These are phyloP conservation scores for Trichoderma gracile DNA, from an alignment of 2,329 filamentous ascomycete species.

Conservation along the genomic window DNA sequence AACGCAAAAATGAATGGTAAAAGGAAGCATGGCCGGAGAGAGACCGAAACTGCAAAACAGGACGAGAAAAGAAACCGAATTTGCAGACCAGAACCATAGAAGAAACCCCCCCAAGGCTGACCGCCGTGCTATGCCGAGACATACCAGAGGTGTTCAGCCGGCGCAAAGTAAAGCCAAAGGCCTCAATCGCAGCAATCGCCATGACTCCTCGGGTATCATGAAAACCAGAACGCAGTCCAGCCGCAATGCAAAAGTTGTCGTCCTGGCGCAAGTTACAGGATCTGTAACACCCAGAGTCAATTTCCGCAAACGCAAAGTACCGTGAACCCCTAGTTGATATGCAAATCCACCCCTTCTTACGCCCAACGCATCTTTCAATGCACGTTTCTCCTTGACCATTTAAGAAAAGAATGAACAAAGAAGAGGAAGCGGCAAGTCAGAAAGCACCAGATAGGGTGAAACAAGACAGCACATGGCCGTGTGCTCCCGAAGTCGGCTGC, in stretches of 20 bases:
- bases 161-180: no score
- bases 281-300: conserved; percentile 30
- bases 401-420: background rate
- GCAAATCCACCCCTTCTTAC: conserved; percentile 26
- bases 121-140: no score
- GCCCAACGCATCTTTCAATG: conserved; percentile 25
- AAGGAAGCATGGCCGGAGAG: background rate
- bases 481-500: background rate
- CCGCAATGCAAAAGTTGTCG: conserved; percentile 32
- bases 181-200: conserved; percentile 23
- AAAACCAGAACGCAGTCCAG: conserved; percentile 37
- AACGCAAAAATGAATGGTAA: background rate
- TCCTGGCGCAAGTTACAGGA: conserved; percentile 34
- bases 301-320: conserved; percentile 27
- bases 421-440: background rate
- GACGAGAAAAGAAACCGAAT: no score
- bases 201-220: conserved; percentile 39
- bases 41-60: conserved; percentile 3
- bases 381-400: conserved; percentile 5
- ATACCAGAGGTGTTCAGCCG: no score
- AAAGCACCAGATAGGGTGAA: background rate
- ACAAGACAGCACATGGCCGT: background rate
- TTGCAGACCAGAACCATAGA: no score
- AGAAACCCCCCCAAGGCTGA: no score
- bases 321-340: conserved; percentile 24